Base-by-base conservation (phyloP, 257 asterid species). In the Rehmannia glutinosa region DNA sequence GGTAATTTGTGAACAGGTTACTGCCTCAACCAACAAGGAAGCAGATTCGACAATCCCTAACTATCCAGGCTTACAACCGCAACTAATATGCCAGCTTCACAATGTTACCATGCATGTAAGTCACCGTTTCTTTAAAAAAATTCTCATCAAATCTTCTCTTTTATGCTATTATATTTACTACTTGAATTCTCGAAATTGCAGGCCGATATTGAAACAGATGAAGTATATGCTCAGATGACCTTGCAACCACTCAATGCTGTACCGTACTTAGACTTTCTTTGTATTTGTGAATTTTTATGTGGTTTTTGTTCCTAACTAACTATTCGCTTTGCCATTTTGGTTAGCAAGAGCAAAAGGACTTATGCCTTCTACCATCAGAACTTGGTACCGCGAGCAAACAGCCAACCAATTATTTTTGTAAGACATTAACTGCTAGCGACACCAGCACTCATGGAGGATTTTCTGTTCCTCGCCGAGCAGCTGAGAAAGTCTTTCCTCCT, bases 391-490 rank as follows among this genome's bases (percentile, higher is more conserved):
- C 93, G 17, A 92, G 96, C 87, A 92, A 92, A 78, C 98, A 92
- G 63, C 96, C 98, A 15, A 87, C 95, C 2, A 92, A 92, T 63
- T 91, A 88, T 78, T 91, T 91, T 77, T 91, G 97, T 66, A 91
- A 91, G 79, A 91, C 97, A n/a, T 75, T 91, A 79, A 91, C 97
- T 15, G 97, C 97, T 55, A 88, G 96, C 52, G 97, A 91, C 76
- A 91, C 98, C 30, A 92, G 98, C 71, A 92, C 98, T 59, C 98
- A 92, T 78, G 98, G 98, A 61, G 98, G 98, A 77, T 92, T 92
- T 76, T 92, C 98, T 38, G 97, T 92, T 52, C 98, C 98, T 74
- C 96, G 98, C 32, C 85, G 98, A 71, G 93, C 98, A 32, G 98
- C 98, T 58, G 98, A 92, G 81, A 92, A 92, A 92, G 97, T 92